phyloP scores from a whole-genome alignment of 2,329 filamentous ascomycete genomes.

The Hypoxylon sp. region DNA sequence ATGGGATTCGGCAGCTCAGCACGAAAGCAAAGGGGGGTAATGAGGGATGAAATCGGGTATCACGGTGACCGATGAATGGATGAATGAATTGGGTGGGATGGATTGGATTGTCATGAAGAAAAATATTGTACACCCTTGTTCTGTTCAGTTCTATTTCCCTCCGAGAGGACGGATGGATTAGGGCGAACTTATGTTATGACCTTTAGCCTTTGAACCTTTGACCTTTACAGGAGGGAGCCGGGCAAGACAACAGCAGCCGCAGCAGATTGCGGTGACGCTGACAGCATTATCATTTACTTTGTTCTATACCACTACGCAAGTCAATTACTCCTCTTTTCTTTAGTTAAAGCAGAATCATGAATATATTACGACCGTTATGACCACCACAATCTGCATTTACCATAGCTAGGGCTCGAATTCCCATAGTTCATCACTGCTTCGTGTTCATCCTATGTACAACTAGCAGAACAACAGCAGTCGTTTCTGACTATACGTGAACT shows the following conservation, averaged over 20 bases:
- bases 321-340: conserved; percentile 7
- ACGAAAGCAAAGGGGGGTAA: neutral
- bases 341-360: conserved; percentile 20
- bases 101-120: neutral
- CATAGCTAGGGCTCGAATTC: neutral
- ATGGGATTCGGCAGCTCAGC: neutral
- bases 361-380: conserved; percentile 8
- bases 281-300: conserved; percentile 20
- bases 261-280: neutral
- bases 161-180: neutral
- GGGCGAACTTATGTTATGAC: conserved; percentile 11
- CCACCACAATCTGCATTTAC: neutral
- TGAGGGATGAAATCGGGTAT: neutral
- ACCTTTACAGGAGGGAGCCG: neutral
- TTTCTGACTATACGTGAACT: neutral
- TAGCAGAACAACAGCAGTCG: neutral
- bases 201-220: neutral
- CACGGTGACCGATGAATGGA: conserved; percentile 6
- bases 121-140: conserved; percentile 3
- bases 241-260: conserved; percentile 1
- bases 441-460: neutral
- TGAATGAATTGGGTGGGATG: neutral
- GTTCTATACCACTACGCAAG: conserved; percentile 32
- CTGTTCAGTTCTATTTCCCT: conserved; percentile 8
- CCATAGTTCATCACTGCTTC: neutral